A percentile compares a stretch with the other conserved stretches of the same genome.
Conservation (phyloP, 345 rosid species). For the Eucalyptus sideroxylon region DNA sequence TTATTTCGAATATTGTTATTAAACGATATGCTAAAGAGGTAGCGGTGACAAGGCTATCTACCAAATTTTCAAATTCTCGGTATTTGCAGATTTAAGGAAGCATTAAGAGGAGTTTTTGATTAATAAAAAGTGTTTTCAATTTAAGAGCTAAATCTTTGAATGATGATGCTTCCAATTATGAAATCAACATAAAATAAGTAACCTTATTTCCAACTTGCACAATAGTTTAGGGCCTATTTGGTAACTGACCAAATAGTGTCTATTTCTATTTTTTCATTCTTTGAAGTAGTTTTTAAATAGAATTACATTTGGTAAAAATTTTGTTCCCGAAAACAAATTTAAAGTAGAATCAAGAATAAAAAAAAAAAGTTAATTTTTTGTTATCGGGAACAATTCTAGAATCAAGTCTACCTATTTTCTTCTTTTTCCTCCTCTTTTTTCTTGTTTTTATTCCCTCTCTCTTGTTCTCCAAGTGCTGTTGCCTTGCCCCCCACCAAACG, state of each 20-base stretch:
- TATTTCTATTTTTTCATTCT: no score
- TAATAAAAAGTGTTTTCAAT: rapidly evolving
- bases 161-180: background rate
- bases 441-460: no score
- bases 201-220: background rate
- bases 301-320: rapidly evolving
- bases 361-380: no score
- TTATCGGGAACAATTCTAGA: no score
- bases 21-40: background rate
- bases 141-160: background rate
- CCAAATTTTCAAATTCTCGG: background rate
- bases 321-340: rapidly evolving
- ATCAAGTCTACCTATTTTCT: no score
- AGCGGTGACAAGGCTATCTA: background rate
- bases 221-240: no score
- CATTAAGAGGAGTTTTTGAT: background rate
- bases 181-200: background rate
- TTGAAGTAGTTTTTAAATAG: rapidly evolving
- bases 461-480: no score
- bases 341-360: no score
- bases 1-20: background rate
- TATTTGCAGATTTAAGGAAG: background rate
- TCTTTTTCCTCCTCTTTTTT: rapidly evolving
- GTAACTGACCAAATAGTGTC: no score
- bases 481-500: rapidly evolving